These are phyloP conservation scores for Xylaria polymorpha DNA, from an alignment of 2,329 filamentous ascomycete genomes.

Conservation along the genomic window DNA sequence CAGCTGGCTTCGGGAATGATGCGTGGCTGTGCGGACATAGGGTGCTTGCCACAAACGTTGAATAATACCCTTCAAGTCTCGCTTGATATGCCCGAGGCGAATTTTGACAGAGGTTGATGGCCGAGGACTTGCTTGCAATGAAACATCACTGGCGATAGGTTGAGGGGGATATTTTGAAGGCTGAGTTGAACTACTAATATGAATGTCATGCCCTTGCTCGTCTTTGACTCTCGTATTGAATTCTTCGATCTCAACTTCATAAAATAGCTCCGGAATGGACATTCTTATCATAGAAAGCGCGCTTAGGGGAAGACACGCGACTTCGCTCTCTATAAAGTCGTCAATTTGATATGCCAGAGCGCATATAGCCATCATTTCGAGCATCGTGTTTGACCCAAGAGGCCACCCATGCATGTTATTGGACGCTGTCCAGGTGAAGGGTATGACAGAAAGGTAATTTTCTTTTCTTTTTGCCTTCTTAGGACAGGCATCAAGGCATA, in stretches of 20 bases:
- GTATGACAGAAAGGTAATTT: background rate
- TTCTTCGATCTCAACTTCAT: background rate
- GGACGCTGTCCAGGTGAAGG: background rate
- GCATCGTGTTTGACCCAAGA: background rate
- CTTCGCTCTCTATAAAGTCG: background rate
- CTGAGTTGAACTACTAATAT: background rate
- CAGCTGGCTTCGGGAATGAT: background rate
- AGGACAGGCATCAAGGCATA: background rate
- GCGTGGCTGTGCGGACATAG: constrained; percentile 2
- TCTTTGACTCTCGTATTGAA: background rate
- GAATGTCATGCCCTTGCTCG: background rate
- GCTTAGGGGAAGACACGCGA: background rate
- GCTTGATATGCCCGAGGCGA: background rate
- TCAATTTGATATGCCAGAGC: background rate
- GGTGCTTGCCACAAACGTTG: background rate
- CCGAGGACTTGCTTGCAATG: background rate
- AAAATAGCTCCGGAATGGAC: background rate
- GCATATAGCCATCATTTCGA: constrained; percentile 8
- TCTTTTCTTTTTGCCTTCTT: background rate
- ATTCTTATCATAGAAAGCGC: background rate
- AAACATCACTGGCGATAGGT: background rate
- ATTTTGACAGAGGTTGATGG: background rate
- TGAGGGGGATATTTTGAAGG: background rate
- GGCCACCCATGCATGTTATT: background rate
- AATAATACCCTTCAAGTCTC: constrained; percentile 1